Base-by-base conservation (phyloP, 768 basidiomycete species). In the Leccinum barrowsii region DNA sequence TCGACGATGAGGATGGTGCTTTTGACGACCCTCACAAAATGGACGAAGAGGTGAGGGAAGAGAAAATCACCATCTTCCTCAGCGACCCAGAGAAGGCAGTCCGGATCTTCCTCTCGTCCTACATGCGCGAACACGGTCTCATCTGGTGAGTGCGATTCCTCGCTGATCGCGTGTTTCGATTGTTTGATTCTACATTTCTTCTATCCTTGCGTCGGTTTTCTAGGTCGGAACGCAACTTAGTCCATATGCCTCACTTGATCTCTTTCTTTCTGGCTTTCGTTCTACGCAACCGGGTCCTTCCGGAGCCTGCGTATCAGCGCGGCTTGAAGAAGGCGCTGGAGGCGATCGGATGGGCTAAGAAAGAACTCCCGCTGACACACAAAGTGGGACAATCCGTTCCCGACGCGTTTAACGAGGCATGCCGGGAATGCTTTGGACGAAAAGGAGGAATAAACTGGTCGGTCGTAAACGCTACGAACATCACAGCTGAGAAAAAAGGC, bases 81-180 rank as follows among this genome's bases (percentile, higher is more conserved):
- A 72, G 78, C 40, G 78, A 89, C 56, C 87, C 90, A 0, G 87
- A 84, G 62, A 70, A 68, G 8, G 71, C 76, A 30, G 72, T 86
- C 54, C 82, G 77, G 56, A 77, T 89, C 19, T 92, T 90, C 71
- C 75, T 92, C 59, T 87, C 88, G 0, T 87, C 87, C 5, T 81
- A 83, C 63, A 86, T 85, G 74, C 77, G 82, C 35, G 80, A 84
- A 55, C 82, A 83, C 57, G 90, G 90, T 24, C 77, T 89, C 50
- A 79, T 85, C 55, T 90, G 86, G 89, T 89, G 59, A n/a, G 78
- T 66, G 8, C 8, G 5, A 52, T 17, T 60, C 28, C 34, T 54
- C 49, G 50, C 7, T 30, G 42, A 52, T 55, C 22, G 19, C 5
- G 5, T 19, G n/a, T 17, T 7, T 32, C 42, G 12, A 42, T 24